Conservation (phyloP, 2,329 filamentous ascomycete genomes). For the Phyllosticta citrichinensis region DNA sequence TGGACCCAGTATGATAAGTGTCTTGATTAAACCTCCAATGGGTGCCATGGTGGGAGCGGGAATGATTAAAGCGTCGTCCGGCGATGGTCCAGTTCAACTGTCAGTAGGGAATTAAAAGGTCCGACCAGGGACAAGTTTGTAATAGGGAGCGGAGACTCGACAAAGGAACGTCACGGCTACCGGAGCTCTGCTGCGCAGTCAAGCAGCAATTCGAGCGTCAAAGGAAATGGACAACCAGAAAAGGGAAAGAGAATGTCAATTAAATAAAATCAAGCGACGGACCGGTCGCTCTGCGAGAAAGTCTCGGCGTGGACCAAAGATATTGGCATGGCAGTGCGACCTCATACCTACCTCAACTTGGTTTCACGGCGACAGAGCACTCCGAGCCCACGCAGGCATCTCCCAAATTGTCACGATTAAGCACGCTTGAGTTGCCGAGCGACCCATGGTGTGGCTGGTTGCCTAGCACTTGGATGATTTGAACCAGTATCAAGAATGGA, state of each 20-base stretch:
- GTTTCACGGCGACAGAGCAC: background rate
- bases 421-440: background rate
- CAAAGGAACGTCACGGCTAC: background rate
- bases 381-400: background rate
- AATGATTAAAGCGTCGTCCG: background rate
- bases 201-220: slow-evolving; percentile 6
- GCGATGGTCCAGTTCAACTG: background rate
- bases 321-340: slow-evolving; percentile 4
- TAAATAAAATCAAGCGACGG: background rate
- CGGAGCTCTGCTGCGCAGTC: background rate
- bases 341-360: background rate
- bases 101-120: background rate
- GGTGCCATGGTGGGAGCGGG: background rate
- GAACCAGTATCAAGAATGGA: background rate
- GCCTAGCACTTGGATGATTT: background rate
- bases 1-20: background rate
- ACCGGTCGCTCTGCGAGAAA: background rate
- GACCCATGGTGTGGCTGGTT: background rate
- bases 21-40: background rate
- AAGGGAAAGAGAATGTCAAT: background rate
- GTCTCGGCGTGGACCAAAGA: background rate
- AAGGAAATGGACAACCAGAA: slow-evolving; percentile 21
- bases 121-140: slow-evolving; percentile 5
- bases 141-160: background rate
- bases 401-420: background rate